These are phyloP conservation scores for Aspergillus tanneri DNA, from an alignment of 2,329 filamentous ascomycete genomes.

Conservation along the genomic window DNA sequence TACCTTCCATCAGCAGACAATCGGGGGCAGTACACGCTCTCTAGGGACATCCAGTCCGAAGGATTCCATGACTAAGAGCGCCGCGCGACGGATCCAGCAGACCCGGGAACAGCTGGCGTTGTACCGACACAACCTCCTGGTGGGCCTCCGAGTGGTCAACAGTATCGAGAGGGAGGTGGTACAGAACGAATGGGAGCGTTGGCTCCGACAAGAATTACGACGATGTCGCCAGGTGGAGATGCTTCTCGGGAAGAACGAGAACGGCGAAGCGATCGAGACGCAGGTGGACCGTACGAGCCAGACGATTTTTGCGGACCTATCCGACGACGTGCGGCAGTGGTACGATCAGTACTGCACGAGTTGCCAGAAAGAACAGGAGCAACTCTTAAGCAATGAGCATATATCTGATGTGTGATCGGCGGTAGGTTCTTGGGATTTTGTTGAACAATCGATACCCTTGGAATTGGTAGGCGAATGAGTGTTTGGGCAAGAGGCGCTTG, in stretches of 20 bases:
- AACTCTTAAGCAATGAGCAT: constrained; percentile 22
- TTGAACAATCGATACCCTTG: constrained; percentile 37
- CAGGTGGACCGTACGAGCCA: constrained; percentile 27
- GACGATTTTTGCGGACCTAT: constrained; percentile 34
- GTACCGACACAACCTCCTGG: constrained; percentile 85
- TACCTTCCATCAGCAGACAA: constrained; percentile 45
- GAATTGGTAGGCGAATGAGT: constrained; percentile 17
- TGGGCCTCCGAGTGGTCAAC: constrained; percentile 88
- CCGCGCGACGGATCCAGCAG: constrained; percentile 63
- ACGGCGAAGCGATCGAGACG: constrained; percentile 22
- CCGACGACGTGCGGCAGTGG: constrained; percentile 54
- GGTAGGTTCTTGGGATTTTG: constrained; percentile 7
- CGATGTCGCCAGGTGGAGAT: constrained; percentile 66
- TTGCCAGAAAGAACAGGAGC: constrained; percentile 51
- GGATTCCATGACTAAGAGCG: constrained; percentile 34
- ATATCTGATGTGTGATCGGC: constrained; percentile 22
- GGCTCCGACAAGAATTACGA: constrained; percentile 75
- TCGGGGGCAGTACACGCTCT: constrained; percentile 34
- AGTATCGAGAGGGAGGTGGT: constrained; percentile 83
- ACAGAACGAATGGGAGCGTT: constrained; percentile 87
- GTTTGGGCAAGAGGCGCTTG: not conserved
- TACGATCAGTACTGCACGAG: constrained; percentile 63
- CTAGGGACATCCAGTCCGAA: constrained; percentile 28
- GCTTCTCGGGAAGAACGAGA: constrained; percentile 40
- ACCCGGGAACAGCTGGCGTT: constrained; percentile 79